Evolutionary conservation across 495 filamentous ascomycete species (phyloP).

Genomic region (Staphylotrichum tortipilum): DNA sequence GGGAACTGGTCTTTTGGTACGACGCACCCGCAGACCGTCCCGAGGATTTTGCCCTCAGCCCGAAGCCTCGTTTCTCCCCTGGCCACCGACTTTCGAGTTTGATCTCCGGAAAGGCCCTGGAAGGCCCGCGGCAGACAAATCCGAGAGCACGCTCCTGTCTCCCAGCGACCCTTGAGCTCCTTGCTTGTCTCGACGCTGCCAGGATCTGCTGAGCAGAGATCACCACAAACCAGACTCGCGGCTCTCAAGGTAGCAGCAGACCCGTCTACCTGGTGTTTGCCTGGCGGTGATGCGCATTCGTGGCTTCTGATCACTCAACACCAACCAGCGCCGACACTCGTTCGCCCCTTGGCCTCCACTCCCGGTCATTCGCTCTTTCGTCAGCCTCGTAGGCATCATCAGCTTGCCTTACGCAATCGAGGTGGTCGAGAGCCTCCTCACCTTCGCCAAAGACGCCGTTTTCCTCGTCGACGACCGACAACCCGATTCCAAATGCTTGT

Average conservation of each 20-base stretch:
- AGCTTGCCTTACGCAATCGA: constrained; percentile 17
- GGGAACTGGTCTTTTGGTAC: constrained; percentile 19
- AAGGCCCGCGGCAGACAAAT: not conserved
- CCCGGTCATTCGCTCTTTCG: constrained; percentile 1
- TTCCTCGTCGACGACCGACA: constrained; percentile 11
- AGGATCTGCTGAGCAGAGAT: constrained; percentile 22
- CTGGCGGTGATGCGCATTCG: constrained; percentile 13
- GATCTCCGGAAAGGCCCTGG: constrained; percentile 12
- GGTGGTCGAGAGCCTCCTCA: constrained; percentile 9
- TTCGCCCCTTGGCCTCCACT: not conserved
- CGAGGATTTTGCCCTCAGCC: constrained; percentile 11
- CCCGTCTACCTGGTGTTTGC: constrained; percentile 14
- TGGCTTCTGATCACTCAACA: constrained; percentile 12
- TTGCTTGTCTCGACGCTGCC: not conserved
- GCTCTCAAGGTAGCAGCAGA: constrained; percentile 13
- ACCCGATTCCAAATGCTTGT: constrained; percentile 50
- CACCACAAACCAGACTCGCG: constrained; percentile 16
- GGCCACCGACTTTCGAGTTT: constrained; percentile 17
- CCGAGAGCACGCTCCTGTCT: not conserved
- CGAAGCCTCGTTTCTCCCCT: constrained; percentile 8
- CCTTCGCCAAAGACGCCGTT: constrained; percentile 4
- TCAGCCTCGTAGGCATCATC: not conserved
- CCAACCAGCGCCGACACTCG: constrained; percentile 11
- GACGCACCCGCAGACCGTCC: constrained; percentile 16
- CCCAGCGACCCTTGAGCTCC: not conserved